Base-by-base conservation (phyloP, 148 eudicot species). In the Vaccinium vitisidaea region DNA sequence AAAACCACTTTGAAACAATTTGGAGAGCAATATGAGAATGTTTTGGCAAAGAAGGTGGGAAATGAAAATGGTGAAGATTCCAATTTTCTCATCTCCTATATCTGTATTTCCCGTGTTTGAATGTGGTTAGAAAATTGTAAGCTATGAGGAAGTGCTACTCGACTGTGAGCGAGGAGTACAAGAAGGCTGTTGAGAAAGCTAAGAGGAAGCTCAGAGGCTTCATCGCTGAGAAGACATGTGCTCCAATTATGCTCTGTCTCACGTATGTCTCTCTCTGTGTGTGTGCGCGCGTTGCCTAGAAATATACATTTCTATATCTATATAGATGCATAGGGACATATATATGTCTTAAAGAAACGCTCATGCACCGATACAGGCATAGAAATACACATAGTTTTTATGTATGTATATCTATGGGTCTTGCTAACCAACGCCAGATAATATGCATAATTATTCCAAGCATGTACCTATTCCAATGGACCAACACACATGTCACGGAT, bases 241-340 rank as follows among this genome's bases (percentile, higher is more conserved):
- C 98, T 77, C 94, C 98, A 0, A 83, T 94, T 25, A 94, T 94
- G 93, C 96, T 94, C 14, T 94, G 98, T 80, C 85, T 94, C 16
- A 94, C 95, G 98, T 94, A 90, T 82, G 94, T 36, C 39, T 36
- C 39, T 36, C 39, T 80, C 93, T 36, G 39, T 36, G 39, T 36
- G 39, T 36, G 39, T 36, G 39, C 3, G 39, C 39, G 30, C 30
- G 30, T 27, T 27, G 30, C 30, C 1, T 36, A 36, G n/a, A n/a
- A n/a, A n/a, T 36, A 36, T 36, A 36, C 39, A 27, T 27, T 27
- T 27, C 30, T 65, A 27, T 65, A n/a, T 63, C 70, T 23, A 63
- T 65, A 50, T 50, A 11, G 54, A 50, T 50, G 54, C 6, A 50
- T 10, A 27, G 30, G 30, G 30, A 27, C 30, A 27, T 63, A 19